Base-by-base conservation (phyloP, 768 basidiomycete species). In the Psilocybe azurescens region DNA sequence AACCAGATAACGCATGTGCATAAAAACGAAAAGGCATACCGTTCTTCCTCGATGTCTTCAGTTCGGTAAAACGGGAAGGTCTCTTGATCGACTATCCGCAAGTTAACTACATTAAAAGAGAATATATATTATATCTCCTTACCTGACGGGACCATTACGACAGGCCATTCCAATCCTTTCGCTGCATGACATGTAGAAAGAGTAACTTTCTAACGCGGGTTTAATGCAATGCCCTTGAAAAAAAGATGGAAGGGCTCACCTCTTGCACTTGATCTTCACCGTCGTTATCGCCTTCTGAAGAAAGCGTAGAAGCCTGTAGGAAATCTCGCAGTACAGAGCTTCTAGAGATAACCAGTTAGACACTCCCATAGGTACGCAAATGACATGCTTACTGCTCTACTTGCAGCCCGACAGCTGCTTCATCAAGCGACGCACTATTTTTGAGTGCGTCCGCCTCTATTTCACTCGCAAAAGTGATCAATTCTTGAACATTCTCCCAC, bases 81-180 rank as follows among this genome's bases (percentile, higher is more conserved):
- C 1, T 87, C 89, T 30, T 84, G 71, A 69, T 94, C 93, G 3
- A 88, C 91, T 91, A 59, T 16, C 20, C 53, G 13, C 3, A 16
- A 44, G 32, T 51, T 32, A 56, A 33, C 39, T 18, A 30, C 46
- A 33, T 20, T 13, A 11, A 50, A 55, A 20, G 11, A 39, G 14
- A 30, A 50, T 16, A 11, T 30, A 29, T 29, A 20, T 60, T 9
- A 36, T 28, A 47, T 55, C 67, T 62, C 7, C 14, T 44, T 69
- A 89, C 89, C 87, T 13, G 89, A 85, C 24, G 90, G 90, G 18
- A 93, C 78, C 63, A 95, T 88, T 0, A 95, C 93, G 1, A 95
- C 90, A 1, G 94, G 93, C 93, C 94, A 97, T 73, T 97, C 94
- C 7, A 95, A 77, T 0, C 94, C 94, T 72, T 97, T 97, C 0